A percentile compares a stretch with the other conserved stretches of the same genome.
phyloP scores from a whole-genome alignment of 2,329 filamentous ascomycete species.

The Neonectria hederae region DNA sequence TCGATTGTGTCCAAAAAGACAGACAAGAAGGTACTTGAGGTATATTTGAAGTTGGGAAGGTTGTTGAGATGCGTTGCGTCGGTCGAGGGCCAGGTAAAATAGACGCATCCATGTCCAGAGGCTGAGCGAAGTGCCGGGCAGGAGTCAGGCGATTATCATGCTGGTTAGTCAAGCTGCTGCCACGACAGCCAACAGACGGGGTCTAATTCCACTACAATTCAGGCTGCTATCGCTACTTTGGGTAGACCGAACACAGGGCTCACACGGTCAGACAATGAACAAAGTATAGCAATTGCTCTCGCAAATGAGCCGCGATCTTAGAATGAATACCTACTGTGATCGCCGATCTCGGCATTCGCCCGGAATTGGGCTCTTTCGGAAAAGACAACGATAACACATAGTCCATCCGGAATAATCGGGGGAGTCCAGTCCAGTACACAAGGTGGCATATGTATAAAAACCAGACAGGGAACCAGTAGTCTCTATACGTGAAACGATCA shows the following conservation, averaged over 20 bases:
- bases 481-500: conserved; percentile 7
- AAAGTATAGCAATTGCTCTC: not conserved
- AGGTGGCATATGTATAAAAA: not conserved
- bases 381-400: not conserved
- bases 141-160: conserved; percentile 36
- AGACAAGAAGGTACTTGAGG: not conserved
- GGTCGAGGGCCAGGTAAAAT: conserved; percentile 25
- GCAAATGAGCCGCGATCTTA: not conserved
- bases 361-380: conserved; percentile 6
- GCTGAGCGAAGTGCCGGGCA: conserved; percentile 1
- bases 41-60: not conserved
- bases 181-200: not conserved
- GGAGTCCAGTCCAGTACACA: not conserved
- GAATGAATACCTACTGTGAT: not conserved
- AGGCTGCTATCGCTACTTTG: not conserved
- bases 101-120: conserved; percentile 26
- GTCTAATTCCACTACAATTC: not conserved
- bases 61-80: conserved; percentile 1
- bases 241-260: not conserved
- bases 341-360: conserved; percentile 23
- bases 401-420: not conserved
- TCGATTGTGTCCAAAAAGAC: conserved; percentile 13
- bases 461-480: not conserved
- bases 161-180: conserved; percentile 19
- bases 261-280: not conserved